phyloP scores from a whole-genome alignment of 345 rosid species.

The Trapa bicornis region DNA sequence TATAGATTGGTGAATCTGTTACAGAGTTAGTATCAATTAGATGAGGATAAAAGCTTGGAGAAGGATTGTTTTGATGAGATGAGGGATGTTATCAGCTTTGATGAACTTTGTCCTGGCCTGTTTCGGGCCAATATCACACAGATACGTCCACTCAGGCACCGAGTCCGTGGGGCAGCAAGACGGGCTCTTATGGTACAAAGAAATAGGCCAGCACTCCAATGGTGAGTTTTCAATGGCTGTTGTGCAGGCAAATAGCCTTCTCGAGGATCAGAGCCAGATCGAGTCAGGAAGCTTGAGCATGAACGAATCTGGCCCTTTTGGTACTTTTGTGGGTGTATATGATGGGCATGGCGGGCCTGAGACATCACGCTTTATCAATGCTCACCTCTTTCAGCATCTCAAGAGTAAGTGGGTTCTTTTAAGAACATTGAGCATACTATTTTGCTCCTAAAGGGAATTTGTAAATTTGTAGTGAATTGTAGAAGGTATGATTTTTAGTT shows the following conservation, averaged over 20 bases:
- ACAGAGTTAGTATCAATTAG: background rate
- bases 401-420: slow-evolving; percentile 22
- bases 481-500: too few relatives aligned
- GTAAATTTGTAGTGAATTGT: too few relatives aligned
- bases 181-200: slow-evolving; percentile 41
- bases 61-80: slow-evolving; percentile 19
- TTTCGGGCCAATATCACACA: slow-evolving; percentile 20
- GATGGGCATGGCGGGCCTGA: slow-evolving; percentile 50
- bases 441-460: too few relatives aligned
- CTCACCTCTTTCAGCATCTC: slow-evolving; percentile 37
- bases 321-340: slow-evolving; percentile 39
- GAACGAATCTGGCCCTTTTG: slow-evolving; percentile 29
- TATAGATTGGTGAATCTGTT: background rate
- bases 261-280: slow-evolving; percentile 44
- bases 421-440: too few relatives aligned
- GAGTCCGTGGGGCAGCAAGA: slow-evolving; percentile 30
- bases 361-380: slow-evolving; percentile 29
- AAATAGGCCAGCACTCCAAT: slow-evolving; percentile 31
- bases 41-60: background rate
- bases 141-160: slow-evolving; percentile 11
- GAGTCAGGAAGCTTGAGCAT: slow-evolving; percentile 38
- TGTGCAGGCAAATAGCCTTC: slow-evolving; percentile 40
- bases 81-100: slow-evolving; percentile 39
- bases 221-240: slow-evolving; percentile 52
- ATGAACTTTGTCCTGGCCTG: slow-evolving; percentile 32